A percentile compares a stretch with the other conserved stretches of the same genome.
phyloP scores from a whole-genome alignment of 345 rosid genomes.

The Eucalyptus polyanthemos region DNA sequence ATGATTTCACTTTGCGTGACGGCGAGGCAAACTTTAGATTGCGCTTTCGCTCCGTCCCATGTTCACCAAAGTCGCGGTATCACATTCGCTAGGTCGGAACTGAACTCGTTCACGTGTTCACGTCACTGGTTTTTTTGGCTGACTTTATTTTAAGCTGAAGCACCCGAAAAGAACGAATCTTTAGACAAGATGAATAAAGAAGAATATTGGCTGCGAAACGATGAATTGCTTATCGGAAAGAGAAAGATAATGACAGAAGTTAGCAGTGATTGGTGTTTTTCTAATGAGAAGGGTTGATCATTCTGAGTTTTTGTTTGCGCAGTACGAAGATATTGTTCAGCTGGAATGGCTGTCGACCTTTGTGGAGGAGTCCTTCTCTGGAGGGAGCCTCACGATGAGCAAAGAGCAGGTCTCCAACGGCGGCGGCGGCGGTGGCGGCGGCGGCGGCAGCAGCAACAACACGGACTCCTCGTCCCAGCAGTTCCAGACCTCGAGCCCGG shows the following conservation, averaged over 20 bases:
- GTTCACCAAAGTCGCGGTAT: background rate
- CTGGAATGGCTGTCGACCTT: conserved; percentile 11
- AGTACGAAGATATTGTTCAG: conserved; percentile 95
- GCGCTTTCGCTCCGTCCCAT: background rate
- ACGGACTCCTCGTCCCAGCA: conserved; percentile 4
- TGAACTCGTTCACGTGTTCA: too few species aligned
- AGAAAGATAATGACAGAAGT: background rate
- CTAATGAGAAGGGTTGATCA: background rate
- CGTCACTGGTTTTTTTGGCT: background rate
- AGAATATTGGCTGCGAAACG: background rate
- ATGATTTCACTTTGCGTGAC: background rate
- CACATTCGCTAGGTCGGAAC: too few species aligned
- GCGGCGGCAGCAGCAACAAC: background rate
- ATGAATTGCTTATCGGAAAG: background rate
- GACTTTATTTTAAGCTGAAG: background rate
- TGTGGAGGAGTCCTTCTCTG: conserved; percentile 4
- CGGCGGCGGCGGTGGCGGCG: background rate
- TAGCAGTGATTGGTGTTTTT: background rate
- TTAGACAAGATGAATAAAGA: background rate
- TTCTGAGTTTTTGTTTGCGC: background rate
- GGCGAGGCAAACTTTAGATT: background rate
- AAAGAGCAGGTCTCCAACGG: background rate
- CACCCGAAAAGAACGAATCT: background rate
- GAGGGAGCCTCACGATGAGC: background rate
- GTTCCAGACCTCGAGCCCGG: conserved; percentile 76